phyloP scores from a whole-genome alignment of 495 filamentous ascomycete genomes.

The Aeminium ludgeri region DNA sequence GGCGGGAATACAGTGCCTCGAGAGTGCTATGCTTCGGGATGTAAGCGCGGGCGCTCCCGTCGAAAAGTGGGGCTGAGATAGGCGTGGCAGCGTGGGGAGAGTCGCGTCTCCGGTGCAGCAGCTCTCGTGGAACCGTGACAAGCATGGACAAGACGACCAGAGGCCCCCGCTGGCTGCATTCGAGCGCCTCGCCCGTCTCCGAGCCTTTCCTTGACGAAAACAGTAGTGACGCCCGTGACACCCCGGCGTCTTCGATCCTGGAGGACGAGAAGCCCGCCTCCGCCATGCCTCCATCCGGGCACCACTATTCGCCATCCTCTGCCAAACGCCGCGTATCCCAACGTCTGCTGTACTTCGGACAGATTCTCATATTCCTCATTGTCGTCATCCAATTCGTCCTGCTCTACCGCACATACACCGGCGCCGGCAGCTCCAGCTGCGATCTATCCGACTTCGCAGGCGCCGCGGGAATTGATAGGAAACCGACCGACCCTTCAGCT shows the following conservation, averaged over 20 bases:
- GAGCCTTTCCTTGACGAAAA: too few relatives aligned
- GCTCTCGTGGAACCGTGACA: too few relatives aligned
- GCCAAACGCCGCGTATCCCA: background rate
- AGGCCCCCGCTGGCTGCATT: too few relatives aligned
- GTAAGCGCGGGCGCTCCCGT: too few relatives aligned
- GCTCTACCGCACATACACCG: constrained; percentile 7
- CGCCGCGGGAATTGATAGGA: constrained; percentile 1
- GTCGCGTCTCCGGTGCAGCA: too few relatives aligned
- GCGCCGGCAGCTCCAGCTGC: background rate
- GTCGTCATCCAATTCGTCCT: constrained; percentile 12
- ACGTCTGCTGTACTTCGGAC: constrained; percentile 1
- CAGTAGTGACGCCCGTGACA: too few relatives aligned
- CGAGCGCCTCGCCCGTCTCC: too few relatives aligned
- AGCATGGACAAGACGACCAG: too few relatives aligned
- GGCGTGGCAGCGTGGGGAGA: too few relatives aligned
- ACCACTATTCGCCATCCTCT: background rate
- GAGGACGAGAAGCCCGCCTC: background rate
- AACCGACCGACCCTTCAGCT: background rate
- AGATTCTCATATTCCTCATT: constrained; percentile 5
- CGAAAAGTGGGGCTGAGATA: too few relatives aligned
- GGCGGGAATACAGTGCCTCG: too few relatives aligned
- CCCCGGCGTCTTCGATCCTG: background rate
- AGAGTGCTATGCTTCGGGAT: too few relatives aligned
- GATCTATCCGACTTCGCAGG: constrained; percentile 1
- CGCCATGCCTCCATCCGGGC: background rate